phyloP scores from a whole-genome alignment of 768 basidiomycete genomes.

The Termitomyces titanicus region DNA sequence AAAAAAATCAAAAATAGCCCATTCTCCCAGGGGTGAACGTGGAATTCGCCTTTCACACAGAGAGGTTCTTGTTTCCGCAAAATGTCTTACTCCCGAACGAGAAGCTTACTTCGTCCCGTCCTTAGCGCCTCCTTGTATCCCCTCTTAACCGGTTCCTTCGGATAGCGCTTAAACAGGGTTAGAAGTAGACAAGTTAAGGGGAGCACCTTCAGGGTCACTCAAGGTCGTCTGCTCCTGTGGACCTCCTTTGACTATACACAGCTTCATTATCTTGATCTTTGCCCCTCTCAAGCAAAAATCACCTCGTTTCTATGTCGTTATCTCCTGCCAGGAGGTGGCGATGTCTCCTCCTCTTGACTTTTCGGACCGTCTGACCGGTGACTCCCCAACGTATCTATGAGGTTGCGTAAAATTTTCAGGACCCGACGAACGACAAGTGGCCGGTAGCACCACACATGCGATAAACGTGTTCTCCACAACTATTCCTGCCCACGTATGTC shows the following conservation, averaged over 20 bases:
- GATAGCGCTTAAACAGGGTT: slow-evolving; percentile 6
- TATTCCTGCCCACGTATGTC: neutral
- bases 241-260: neutral
- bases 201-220: neutral
- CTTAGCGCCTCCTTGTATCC: neutral
- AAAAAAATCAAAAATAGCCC: neutral
- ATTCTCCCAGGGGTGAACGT: slow-evolving; percentile 1
- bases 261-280: neutral
- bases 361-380: slow-evolving; percentile 1
- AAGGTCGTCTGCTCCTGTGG: neutral
- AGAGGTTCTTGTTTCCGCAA: slow-evolving; percentile 5
- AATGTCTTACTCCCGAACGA: neutral
- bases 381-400: neutral
- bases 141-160: slow-evolving; percentile 7
- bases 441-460: neutral
- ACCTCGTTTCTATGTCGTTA: neutral
- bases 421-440: neutral
- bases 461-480: neutral
- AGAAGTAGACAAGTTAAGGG: neutral
- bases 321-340: slow-evolving; percentile 4
- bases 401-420: neutral
- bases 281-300: too few species aligned
- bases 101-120: neutral
- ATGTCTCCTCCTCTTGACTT: slow-evolving; percentile 2
- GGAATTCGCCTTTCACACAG: slow-evolving; percentile 3